phyloP scores from a whole-genome alignment of 768 basidiomycete species.

The Botryobasidium botryosum region DNA sequence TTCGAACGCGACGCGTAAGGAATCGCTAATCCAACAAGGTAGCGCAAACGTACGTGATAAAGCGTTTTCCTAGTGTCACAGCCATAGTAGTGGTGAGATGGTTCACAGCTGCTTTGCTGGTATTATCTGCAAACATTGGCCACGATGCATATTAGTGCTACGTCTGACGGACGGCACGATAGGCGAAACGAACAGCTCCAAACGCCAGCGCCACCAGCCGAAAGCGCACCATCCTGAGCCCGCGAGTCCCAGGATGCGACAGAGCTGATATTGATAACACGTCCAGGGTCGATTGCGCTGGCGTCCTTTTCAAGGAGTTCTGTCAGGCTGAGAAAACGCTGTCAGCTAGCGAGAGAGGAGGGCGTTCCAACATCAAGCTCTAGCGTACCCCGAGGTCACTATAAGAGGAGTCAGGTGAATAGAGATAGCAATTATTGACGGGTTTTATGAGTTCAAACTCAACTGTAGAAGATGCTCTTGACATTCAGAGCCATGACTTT shows the following conservation, averaged over 20 bases:
- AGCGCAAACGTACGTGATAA: conserved; percentile 43
- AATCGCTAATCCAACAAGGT: too few species aligned
- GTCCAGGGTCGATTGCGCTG: conserved; percentile 43
- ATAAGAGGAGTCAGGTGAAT: background rate
- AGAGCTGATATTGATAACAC: conserved; percentile 75
- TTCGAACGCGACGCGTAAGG: background rate
- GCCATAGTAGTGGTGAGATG: conserved; percentile 63
- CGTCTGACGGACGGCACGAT: too few species aligned
- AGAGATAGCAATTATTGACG: conserved; percentile 2
- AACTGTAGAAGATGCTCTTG: conserved; percentile 70
- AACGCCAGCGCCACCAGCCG: conserved; percentile 40
- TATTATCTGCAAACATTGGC: conserved; percentile 33
- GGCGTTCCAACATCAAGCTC: conserved; percentile 1
- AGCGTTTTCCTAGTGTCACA: conserved; percentile 37
- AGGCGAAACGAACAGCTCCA: conserved; percentile 56
- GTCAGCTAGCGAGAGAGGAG: conserved; percentile 1
- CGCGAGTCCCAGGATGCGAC: conserved; percentile 37
- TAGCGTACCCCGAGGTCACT: conserved; percentile 40
- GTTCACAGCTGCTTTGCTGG: conserved; percentile 79
- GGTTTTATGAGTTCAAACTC: conserved; percentile 16
- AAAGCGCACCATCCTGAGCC: conserved; percentile 31
- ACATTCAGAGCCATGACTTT: conserved; percentile 70
- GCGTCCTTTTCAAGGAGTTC: conserved; percentile 50
- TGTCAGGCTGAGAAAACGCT: conserved; percentile 30
- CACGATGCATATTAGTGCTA: background rate